Evolutionary conservation across 192 early-diverging fungal species (phyloP), one percentile per base, ranked within the genome.

Genomic region (Spinellus fusiger): DNA sequence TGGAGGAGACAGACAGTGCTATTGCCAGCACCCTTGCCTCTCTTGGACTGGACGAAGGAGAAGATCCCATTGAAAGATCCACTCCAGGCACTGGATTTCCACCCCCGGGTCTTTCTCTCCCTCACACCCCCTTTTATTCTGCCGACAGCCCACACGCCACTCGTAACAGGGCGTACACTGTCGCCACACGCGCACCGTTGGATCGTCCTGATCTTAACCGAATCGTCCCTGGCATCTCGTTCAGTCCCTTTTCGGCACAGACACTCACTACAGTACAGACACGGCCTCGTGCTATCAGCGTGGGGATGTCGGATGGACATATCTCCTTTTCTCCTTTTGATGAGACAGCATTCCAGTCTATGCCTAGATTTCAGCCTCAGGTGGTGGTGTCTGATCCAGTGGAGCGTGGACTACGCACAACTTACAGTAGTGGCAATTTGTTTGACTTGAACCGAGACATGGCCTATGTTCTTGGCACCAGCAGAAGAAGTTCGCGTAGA

Each of bases 11-110:
- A 8, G 49, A 61, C 2, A 62, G 33, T 7, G 59, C 59, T 23
- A 69, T 69, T 25, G 68, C 55, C 6, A 54, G 61, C 15, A 69
- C 68, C n/a, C 44, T 69, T 28, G 68, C 61, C 18, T 64, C 68
- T 1, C 44, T 69, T 10, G 68, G 67, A 22, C 31, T 69, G 9
- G 67, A 69, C 40, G 64, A 66, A 51, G 51, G 27, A 7, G 23
- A 23, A 12, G 35, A 37, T 37, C 40, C 40, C 3, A 12, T n/a
- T 31, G 56, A 59, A 48, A 25, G 40, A 23, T 32, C 47, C 33
- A 48, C 57, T 44, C 57, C 27, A 13, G 26, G 28, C 4, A 15
- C 28, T n/a, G 33, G 20, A 22, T 32, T 35, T 12, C 23, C 54
- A 26, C 54, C 20, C 5, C 46, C 46, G 31, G 47, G 57, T 23